Percentiles rank a stretch among this genome's conserved stretches.
phyloP scores from a whole-genome alignment of 2,329 filamentous ascomycete species.

The Arthrobotrys sinensis region DNA sequence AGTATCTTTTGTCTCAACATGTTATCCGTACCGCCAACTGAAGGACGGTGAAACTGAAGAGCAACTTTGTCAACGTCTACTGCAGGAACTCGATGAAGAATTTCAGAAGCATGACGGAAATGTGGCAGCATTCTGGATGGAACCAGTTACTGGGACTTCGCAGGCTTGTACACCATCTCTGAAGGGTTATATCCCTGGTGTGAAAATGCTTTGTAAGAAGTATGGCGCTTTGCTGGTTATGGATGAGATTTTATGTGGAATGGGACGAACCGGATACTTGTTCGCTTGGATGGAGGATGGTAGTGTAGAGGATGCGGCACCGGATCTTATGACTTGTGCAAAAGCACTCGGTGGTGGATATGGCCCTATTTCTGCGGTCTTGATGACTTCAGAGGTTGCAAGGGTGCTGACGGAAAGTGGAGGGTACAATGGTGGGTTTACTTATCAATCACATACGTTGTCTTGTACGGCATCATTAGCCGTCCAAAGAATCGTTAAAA shows the following conservation, averaged over 20 bases:
- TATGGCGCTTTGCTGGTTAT: conserved; percentile 82
- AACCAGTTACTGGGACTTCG: conserved; percentile 65
- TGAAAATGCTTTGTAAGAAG: conserved; percentile 78
- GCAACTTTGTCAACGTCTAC: conserved; percentile 75
- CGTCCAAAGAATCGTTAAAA: conserved; percentile 74
- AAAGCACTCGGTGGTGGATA: conserved; percentile 79
- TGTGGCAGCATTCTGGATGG: conserved; percentile 65
- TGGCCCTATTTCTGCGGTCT: conserved; percentile 74
- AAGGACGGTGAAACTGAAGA: conserved; percentile 71
- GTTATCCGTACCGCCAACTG: conserved; percentile 76
- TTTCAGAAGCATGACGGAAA: conserved; percentile 82
- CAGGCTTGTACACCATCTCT: conserved; percentile 79
- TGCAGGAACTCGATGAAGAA: conserved; percentile 77
- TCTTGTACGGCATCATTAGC: conserved; percentile 76
- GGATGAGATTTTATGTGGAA: conserved; percentile 83
- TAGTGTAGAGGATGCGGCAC: conserved; percentile 67
- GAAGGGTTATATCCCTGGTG: conserved; percentile 78
- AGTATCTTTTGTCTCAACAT: conserved; percentile 76
- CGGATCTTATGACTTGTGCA: conserved; percentile 78
- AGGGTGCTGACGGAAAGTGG: conserved; percentile 68
- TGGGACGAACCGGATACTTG: conserved; percentile 74
- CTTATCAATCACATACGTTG: conserved; percentile 76
- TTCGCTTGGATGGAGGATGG: conserved; percentile 76
- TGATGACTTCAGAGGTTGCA: conserved; percentile 73
- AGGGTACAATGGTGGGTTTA: conserved; percentile 72